Evolutionary conservation across 805 yeast species (phyloP), one percentile per base, ranked within the genome.

Genomic region (Maudiozyma saulgeensis): DNA sequence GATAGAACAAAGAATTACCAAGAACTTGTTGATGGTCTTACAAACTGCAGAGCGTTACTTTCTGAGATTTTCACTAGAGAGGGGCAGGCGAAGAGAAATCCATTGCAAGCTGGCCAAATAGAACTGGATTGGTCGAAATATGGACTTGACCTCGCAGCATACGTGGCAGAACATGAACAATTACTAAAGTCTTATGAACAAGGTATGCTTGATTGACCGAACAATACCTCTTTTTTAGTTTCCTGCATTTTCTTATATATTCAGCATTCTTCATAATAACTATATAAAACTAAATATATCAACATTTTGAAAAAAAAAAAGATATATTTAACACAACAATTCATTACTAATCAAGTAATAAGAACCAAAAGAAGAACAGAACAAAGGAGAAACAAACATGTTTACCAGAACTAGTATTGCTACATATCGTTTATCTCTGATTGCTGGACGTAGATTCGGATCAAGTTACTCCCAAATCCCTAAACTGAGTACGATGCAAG

Each of bases 401-500:
- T n/a, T 26, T 16, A 31, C 45, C 16, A 47, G 38, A 46, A 31
- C 37, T 26, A 32, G 34, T 19, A 37, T 8, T 21, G 34, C 44
- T 34, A 40, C 44, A 6, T 28, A 41, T 26, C 34, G 35, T 26
- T 28, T 48, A n/a, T 48, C 45, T 11, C 42, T 39, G 31, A 6
- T 41, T 26, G 35, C 31, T 4, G 32, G 34, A 15, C 34, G 44
- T 15, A 41, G 56, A 28, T 47, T 49, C 15, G 48, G 45, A 39
- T 53, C 57, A 6, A 45, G 53, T 23, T 56, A 56, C 34, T 31
- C 60, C 1, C 48, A 53, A 1, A 70, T 75, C 47, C 58, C 61
- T 21, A 73, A 73, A 49, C 53, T 75, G 15, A 51, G 58, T 2
- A 51, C 61, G 1, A 48, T 72, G 21, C 46, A 59, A 7, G 72